Conservation (phyloP, 1,284 basidiomycete genomes). For the Pisolithus thermaeus region DNA sequence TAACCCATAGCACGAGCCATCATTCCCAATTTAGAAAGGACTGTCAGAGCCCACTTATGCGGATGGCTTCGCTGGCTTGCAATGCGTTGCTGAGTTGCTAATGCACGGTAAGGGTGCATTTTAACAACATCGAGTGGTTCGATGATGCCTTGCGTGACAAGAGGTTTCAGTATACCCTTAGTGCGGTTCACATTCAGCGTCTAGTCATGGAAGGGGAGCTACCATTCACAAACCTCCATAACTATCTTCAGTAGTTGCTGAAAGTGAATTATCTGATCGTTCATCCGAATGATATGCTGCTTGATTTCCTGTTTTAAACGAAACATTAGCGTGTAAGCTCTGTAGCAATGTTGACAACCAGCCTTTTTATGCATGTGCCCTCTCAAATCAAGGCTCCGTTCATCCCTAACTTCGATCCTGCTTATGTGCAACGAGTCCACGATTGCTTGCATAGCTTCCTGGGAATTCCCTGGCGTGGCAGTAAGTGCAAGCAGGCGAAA, state of each 20-base stretch:
- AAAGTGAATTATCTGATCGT: constrained; percentile 49
- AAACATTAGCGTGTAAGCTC: not conserved
- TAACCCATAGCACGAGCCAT: constrained; percentile 80
- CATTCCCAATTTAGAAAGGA: constrained; percentile 42
- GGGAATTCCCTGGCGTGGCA: constrained; percentile 88
- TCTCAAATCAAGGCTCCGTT: constrained; percentile 84
- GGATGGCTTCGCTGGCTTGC: constrained; percentile 38
- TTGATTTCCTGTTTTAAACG: constrained; percentile 46
- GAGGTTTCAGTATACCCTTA: constrained; percentile 37
- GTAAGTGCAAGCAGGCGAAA: constrained; percentile 93
- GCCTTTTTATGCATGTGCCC: constrained; percentile 90
- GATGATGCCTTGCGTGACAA: constrained; percentile 26
- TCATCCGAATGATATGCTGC: constrained; percentile 71
- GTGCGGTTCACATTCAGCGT: constrained; percentile 7
- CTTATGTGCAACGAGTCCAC: constrained; percentile 96
- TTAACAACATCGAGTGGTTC: constrained; percentile 30
- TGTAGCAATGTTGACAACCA: constrained; percentile 4
- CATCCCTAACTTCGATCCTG: constrained; percentile 91
- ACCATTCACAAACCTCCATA: constrained; percentile 62
- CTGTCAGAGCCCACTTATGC: constrained; percentile 37
- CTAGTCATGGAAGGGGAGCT: not conserved
- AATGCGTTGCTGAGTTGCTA: constrained; percentile 48
- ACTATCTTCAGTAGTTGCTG: constrained; percentile 54
- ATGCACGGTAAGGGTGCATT: constrained; percentile 32
- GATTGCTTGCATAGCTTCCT: constrained; percentile 86